Evolutionary conservation across 139 green algal species (phyloP), one percentile per base, ranked within the genome.

Genomic region (Ettlia oleoabundans): DNA sequence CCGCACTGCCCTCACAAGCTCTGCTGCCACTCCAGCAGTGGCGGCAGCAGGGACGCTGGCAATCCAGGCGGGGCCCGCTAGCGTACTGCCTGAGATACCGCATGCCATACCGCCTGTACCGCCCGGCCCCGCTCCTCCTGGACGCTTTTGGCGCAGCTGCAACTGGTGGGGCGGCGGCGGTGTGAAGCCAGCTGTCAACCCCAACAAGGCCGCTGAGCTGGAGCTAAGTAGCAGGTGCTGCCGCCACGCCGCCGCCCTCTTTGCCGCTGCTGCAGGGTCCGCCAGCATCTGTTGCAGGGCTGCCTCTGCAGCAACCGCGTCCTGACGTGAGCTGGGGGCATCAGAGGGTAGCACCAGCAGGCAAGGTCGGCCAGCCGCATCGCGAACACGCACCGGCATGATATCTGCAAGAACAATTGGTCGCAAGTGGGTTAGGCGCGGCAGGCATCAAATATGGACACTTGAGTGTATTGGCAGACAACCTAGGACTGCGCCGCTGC

Each of bases 311-410:
- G 74, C 76, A 62, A 78, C 33, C 1, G 86, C 86, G 32, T 90
- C 84, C 33, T 79, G 53, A 4, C 89, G 73, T 2, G 42, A 86
- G 30, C 86, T 76, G 28, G 90, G 88, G 41, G 85, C 85, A 73
- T 93, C 88, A 7, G 88, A 92, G 22, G 88, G 90, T 26, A 93
- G 85, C 24, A 93, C 86, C 74, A 93, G 66, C 72, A 93, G 79
- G 81, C 87, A 92, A 9, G 86, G 69, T 22, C 76, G 78, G 58
- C 90, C 88, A 1, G 30, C 51, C 19, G 78, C 63, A 24, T 67
- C 78, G 21, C 13, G 26, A 1, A 28, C 26, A 13, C 78, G 47
- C 62, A 65, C 78, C 0, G 78, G 78, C 64, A 83, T 40, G 30
- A 61, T 32, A 21, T 40, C 78, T 83, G 78, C 78, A 81, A 0